Evolutionary conservation across 352 stramenopile genomes (phyloP), one percentile per base, ranked within the genome.

Genomic region (Pythium phragmiticola): DNA sequence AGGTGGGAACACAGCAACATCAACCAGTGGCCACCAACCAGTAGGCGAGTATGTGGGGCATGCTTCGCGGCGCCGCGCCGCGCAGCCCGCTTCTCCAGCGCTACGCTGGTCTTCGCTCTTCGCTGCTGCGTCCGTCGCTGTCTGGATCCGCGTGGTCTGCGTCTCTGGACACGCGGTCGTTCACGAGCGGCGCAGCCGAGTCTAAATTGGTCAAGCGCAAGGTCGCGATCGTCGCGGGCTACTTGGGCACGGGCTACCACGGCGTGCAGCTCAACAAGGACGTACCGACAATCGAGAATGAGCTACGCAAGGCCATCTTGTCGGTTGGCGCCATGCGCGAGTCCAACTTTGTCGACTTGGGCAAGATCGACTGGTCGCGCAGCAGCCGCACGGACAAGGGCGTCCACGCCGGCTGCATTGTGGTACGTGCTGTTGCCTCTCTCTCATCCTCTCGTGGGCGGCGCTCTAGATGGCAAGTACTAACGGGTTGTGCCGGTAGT

Each of bases 351-450:
- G 87, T 80, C 45, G 81, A 96, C 65, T 54, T 96, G 64, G 70
- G 63, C 64, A 97, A 97, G 72, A 95, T 97, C 56, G 87, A 92
- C 66, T 97, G 90, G 90, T 81, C 89, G 13, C 72, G 89, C 28
- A 96, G 87, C 75, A 95, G 84, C 42, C 85, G 91, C 23, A 98
- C 91, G 23, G 91, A 98, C 74, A 98, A 98, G 60, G 90, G 91
- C 30, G 91, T 97, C 42, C 91, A 98, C 62, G 91, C 91, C 6
- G 74, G 85, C 26, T 91, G 82, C 73, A 96, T 96, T 60, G 89
- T 97, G 65, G 85, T 94, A 60, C 68, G 81, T 87, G 3, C 14
- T 34, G 16, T 4, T 30, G 26, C 26, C 26, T 5, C 26, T 30
- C 26, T 30, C 26, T 30, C 26, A 30, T 30, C 26, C 26, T 30